Evolutionary conservation across 306 rosid species (phyloP), one percentile per base, ranked within the genome.

Genomic region (Hippophae gyantsensis): DNA sequence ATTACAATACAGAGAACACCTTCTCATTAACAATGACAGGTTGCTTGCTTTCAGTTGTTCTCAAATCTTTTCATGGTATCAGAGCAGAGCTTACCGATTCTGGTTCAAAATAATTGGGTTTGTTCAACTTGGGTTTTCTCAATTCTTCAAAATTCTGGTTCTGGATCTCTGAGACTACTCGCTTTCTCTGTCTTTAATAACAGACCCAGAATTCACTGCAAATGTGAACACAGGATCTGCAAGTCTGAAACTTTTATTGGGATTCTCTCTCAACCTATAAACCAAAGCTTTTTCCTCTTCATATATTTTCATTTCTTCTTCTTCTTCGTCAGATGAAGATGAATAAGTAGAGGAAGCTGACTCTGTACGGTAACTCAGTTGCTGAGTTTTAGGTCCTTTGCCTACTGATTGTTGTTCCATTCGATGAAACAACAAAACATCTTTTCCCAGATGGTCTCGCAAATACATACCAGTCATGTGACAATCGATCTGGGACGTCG

Each of bases 381-480:
- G 77, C 51, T 48, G 69, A 6, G 71, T 63, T 58, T 78, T 80
- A 0, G 81, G 85, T 92, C 54, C 81, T 71, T 52, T 85, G 74
- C 72, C 96, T 70, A 63, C 96, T 88, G 63, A 87, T 81, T 0
- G 98, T 92, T 13, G 93, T 80, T 54, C 98, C 96, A 44, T 83
- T 82, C 5, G 77, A 63, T 0, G 99, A 84, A 55, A 92, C 95
- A 0, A 92, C 96, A 47, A 92, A 87, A 62, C 99, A 92, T 8
- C 99, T 76, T 76, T 81, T 88, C 9, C 99, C 99, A 7, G 99
- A 64, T 49, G 96, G 96, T 62, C 99, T 89, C 13, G 96, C 82
- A 69, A 83, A 84, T 40, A 85, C 95, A 47, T 78, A 92, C 96
- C 96, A 87, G 75, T 87, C 89, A 52, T 73, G 68, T 12, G 74